Evolutionary conservation across 2,329 filamentous ascomycete species (phyloP).

Genomic region (Clarireedia monteithiana): DNA sequence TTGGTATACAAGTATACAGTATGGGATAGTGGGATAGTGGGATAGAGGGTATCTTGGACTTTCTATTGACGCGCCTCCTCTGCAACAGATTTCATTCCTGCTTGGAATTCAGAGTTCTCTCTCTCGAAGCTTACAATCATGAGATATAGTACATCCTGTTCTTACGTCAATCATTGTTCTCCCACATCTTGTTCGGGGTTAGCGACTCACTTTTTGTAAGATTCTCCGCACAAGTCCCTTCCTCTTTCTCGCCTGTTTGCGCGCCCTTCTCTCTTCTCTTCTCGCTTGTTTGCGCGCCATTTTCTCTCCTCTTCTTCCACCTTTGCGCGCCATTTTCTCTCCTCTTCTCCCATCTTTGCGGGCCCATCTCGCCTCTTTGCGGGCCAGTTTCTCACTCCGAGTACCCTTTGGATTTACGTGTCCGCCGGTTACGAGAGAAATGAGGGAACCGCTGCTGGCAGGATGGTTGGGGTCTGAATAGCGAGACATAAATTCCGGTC

Average conservation of each 20-base stretch:
- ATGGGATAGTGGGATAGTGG: too few relatives aligned
- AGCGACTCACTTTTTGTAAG: conserved; percentile 25
- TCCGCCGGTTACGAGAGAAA: conserved; percentile 40
- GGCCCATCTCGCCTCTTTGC: background rate
- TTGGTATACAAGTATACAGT: too few relatives aligned
- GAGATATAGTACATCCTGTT: conserved; percentile 41
- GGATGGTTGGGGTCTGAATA: conserved; percentile 45
- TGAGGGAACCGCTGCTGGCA: conserved; percentile 39
- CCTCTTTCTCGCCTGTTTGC: conserved; percentile 6
- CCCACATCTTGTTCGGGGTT: background rate
- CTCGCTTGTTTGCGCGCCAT: background rate
- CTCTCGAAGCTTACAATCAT: conserved; percentile 36
- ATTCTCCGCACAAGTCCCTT: conserved; percentile 22
- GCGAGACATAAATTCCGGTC: conserved; percentile 36
- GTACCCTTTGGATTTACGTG: conserved; percentile 24
- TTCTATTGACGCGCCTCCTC: background rate
- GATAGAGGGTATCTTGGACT: too few relatives aligned
- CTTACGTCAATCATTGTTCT: background rate
- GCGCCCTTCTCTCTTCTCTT: conserved; percentile 4
- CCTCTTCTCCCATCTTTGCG: conserved; percentile 1
- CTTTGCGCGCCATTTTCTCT: background rate
- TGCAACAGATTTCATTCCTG: background rate
- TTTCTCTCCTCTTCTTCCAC: conserved; percentile 1
- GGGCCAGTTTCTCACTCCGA: background rate
- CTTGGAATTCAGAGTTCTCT: background rate